A percentile compares a stretch with the other conserved stretches of the same genome.
Evolutionary conservation across 768 basidiomycete species (phyloP).

Genomic region (Tulasnella sp.): DNA sequence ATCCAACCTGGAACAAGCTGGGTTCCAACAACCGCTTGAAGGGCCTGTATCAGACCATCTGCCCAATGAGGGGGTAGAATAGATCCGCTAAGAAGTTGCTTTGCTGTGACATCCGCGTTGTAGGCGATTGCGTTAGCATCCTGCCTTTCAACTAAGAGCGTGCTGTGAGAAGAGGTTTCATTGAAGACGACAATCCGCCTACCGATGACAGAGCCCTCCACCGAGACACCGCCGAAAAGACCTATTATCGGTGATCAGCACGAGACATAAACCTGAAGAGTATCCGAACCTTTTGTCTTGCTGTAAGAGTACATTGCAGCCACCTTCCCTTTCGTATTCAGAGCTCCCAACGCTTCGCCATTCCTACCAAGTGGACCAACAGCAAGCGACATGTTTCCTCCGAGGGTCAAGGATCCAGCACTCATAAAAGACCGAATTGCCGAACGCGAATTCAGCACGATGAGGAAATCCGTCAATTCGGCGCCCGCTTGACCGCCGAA

Average conservation of each 20-base stretch:
- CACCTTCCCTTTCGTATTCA: slow-evolving; percentile 75
- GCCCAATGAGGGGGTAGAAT: slow-evolving; percentile 74
- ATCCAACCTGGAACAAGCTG: slow-evolving; percentile 8
- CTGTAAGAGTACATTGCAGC: slow-evolving; percentile 94
- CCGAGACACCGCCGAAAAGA: slow-evolving; percentile 46
- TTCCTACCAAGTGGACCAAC: slow-evolving; percentile 15
- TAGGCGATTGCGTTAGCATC: slow-evolving; percentile 87
- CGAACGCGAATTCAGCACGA: slow-evolving; percentile 77
- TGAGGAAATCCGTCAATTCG: slow-evolving; percentile 82
- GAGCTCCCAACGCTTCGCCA: slow-evolving; percentile 63
- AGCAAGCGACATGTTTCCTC: slow-evolving; percentile 76
- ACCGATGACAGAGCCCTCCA: slow-evolving; percentile 27
- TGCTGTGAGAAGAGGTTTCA: not conserved
- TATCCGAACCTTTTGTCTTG: slow-evolving; percentile 74
- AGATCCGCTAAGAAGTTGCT: slow-evolving; percentile 66
- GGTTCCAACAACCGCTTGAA: slow-evolving; percentile 54
- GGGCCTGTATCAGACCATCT: slow-evolving; percentile 51
- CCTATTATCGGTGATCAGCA: not conserved
- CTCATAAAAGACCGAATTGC: slow-evolving; percentile 76
- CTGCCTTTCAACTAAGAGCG: slow-evolving; percentile 56
- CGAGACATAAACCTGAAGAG: not conserved
- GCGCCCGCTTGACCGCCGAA: slow-evolving; percentile 51
- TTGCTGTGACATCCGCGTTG: slow-evolving; percentile 53
- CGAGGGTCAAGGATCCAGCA: slow-evolving; percentile 78
- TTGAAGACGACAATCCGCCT: not conserved